Percentiles rank a stretch among this genome's conserved stretches.
phyloP scores from a whole-genome alignment of 2,329 filamentous ascomycete species.

The Colletotrichum sp. region DNA sequence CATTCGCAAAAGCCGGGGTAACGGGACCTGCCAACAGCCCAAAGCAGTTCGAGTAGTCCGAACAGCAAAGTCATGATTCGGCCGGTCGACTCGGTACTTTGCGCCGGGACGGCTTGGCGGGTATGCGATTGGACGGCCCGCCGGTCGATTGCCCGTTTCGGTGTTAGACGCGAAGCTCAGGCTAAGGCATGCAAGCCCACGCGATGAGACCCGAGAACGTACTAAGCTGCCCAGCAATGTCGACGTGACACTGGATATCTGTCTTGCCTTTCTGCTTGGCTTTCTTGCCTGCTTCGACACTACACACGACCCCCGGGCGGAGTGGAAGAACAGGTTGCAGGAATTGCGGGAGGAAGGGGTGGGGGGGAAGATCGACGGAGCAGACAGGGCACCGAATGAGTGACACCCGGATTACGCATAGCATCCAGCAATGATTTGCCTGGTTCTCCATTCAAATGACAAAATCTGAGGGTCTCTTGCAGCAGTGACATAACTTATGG shows the following conservation, averaged over 20 bases:
- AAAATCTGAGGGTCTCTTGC: neutral
- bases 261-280: neutral
- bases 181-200: conserved; percentile 11
- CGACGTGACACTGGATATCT: neutral
- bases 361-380: neutral
- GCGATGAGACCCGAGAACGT: conserved; percentile 6
- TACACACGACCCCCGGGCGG: neutral
- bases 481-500: conserved; percentile 16
- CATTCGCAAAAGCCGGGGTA: neutral
- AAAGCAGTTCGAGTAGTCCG: neutral
- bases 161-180: conserved; percentile 19
- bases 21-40: neutral
- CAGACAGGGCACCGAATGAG: neutral
- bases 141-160: conserved; percentile 18
- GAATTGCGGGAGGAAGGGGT: neutral
- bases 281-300: neutral
- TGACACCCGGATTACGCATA: neutral
- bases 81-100: conserved; percentile 13
- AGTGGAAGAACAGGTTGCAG: neutral
- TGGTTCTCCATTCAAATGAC: neutral
- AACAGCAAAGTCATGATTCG: neutral
- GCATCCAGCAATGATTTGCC: neutral
- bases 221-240: neutral
- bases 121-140: conserved; percentile 5
- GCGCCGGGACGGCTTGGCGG: conserved; percentile 17